A percentile compares a stretch with the other conserved stretches of the same genome.
phyloP scores from a whole-genome alignment of 108 stramenopile species.

The Nitzschia inconspicua region DNA sequence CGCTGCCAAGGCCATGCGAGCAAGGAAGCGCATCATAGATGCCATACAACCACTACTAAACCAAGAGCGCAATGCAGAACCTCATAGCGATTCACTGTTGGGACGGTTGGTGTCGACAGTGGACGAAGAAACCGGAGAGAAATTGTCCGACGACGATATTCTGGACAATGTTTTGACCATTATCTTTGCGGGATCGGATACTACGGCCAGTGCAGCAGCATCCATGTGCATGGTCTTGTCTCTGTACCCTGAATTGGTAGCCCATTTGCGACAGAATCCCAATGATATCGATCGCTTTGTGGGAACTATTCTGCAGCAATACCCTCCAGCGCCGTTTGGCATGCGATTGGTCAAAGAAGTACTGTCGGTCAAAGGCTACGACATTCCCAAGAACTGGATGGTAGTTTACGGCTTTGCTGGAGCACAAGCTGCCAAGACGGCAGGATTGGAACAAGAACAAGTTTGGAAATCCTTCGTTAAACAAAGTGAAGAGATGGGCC shows the following conservation, averaged over 20 bases:
- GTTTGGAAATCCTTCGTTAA: conserved; percentile 42
- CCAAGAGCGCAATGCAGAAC: not conserved
- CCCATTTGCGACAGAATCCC: conserved; percentile 52
- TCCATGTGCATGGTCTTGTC: conserved; percentile 34
- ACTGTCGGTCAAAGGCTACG: conserved; percentile 34
- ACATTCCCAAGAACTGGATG: conserved; percentile 36
- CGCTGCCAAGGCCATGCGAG: conserved; percentile 27
- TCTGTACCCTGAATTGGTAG: conserved; percentile 38
- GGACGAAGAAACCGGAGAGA: conserved; percentile 15
- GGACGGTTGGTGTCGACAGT: too few relatives aligned
- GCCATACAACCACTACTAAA: too few relatives aligned
- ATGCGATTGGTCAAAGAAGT: conserved; percentile 47
- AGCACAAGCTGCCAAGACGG: not conserved
- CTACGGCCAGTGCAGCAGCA: conserved; percentile 42
- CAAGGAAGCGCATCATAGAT: conserved; percentile 21
- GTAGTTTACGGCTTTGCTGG: not conserved
- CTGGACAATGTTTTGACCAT: conserved; percentile 46
- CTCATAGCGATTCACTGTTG: too few relatives aligned
- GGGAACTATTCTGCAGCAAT: conserved; percentile 35
- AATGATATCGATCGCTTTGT: conserved; percentile 22
- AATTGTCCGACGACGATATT: conserved; percentile 30
- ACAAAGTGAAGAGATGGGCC: conserved; percentile 10
- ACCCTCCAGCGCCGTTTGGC: conserved; percentile 38
- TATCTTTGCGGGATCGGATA: conserved; percentile 49
- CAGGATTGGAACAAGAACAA: conserved; percentile 32